These are phyloP conservation scores for Incumbomyces lentus DNA, from an alignment of 2,329 filamentous ascomycete genomes.

Conservation along the genomic window DNA sequence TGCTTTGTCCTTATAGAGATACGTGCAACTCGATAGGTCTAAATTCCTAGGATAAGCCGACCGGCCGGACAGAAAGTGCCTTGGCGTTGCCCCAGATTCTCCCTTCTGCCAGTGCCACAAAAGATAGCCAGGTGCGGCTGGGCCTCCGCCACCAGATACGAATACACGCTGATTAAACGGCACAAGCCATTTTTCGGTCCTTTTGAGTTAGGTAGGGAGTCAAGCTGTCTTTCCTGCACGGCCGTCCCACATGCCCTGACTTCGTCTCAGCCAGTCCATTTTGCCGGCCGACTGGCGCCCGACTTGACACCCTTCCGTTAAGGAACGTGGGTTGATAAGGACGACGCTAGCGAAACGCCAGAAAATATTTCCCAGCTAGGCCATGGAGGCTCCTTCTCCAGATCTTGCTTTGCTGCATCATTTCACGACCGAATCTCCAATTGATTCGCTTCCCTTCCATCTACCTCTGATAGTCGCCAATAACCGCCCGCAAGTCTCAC, in stretches of 20 bases:
- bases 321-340: conserved; percentile 1
- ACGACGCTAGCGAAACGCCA: conserved; percentile 3
- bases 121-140: too few species aligned
- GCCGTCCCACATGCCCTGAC: not conserved
- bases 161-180: too few species aligned
- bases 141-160: too few species aligned
- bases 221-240: not conserved
- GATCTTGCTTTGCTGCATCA: conserved; percentile 3
- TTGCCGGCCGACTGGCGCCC: too few species aligned
- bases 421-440: not conserved
- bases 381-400: not conserved
- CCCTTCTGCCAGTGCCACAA: not conserved
- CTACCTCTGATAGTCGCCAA: not conserved
- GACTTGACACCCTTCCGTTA: not conserved
- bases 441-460: not conserved
- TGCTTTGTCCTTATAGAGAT: too few species aligned
- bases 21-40: too few species aligned
- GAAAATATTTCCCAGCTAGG: conserved; percentile 1
- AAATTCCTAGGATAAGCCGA: too few species aligned
- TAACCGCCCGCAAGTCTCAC: not conserved
- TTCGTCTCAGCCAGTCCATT: not conserved
- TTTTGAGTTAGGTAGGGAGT: not conserved
- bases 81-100: not conserved
- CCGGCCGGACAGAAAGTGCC: not conserved
- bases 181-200: too few species aligned